Conservation (phyloP, 768 basidiomycete species). For the Suillus sp. region DNA sequence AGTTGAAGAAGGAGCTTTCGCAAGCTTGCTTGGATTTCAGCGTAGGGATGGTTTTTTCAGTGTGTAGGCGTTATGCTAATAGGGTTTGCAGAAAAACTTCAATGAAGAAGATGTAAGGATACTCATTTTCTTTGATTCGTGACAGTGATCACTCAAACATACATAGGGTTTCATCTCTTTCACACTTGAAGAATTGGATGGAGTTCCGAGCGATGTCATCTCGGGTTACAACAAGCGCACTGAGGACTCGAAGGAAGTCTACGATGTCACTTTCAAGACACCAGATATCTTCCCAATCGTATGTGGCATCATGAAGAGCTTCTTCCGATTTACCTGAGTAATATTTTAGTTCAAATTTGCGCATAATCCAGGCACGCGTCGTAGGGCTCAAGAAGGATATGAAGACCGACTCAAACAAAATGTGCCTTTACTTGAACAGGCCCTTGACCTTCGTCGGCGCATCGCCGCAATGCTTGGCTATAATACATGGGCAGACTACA, state of each 20-base stretch:
- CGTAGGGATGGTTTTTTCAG: slow-evolving; percentile 43
- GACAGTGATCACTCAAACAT: slow-evolving; percentile 3
- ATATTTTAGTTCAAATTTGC: slow-evolving; percentile 74
- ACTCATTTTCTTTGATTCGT: background rate
- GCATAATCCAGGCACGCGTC: slow-evolving; percentile 66
- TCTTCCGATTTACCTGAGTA: background rate
- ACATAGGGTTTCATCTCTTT: slow-evolving; percentile 61
- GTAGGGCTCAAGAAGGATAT: slow-evolving; percentile 62
- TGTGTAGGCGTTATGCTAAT: background rate
- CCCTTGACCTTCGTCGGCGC: slow-evolving; percentile 68
- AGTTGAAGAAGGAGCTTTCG: slow-evolving; percentile 75
- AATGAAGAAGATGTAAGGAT: slow-evolving; percentile 77
- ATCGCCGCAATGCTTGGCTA: slow-evolving; percentile 72
- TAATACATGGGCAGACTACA: slow-evolving; percentile 80
- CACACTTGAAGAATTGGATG: slow-evolving; percentile 72
- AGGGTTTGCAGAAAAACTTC: slow-evolving; percentile 68
- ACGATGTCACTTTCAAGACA: slow-evolving; percentile 79
- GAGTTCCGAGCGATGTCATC: slow-evolving; percentile 78
- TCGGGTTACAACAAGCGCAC: slow-evolving; percentile 73
- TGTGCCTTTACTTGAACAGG: slow-evolving; percentile 66
- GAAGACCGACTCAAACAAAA: slow-evolving; percentile 73
- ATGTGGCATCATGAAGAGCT: slow-evolving; percentile 24
- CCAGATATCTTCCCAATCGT: slow-evolving; percentile 82
- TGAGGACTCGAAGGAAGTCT: slow-evolving; percentile 58
- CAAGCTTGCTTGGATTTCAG: slow-evolving; percentile 77